Conservation (phyloP, 495 filamentous ascomycete genomes). For the Cairneyella variabilis region DNA sequence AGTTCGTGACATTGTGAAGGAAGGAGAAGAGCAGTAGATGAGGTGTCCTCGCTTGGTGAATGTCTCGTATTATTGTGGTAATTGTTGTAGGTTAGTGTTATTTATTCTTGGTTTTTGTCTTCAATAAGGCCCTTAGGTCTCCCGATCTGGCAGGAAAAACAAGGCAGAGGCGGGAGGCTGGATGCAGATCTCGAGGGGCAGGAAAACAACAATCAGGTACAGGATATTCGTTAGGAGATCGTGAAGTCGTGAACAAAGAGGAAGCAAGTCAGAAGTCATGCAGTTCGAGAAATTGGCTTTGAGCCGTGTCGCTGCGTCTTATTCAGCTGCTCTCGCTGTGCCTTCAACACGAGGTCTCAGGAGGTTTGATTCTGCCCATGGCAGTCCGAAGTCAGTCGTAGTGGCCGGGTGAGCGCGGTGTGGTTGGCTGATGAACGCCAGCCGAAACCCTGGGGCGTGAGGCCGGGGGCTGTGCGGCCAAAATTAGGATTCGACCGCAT, state of each 20-base stretch:
- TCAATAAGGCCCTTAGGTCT: no score
- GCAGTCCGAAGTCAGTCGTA: no score
- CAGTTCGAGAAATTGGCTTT: no score
- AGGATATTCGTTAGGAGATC: no score
- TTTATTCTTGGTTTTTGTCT: not conserved
- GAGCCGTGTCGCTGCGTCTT: no score
- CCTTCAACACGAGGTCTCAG: not conserved
- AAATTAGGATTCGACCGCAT: not conserved
- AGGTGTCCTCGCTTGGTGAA: not conserved
- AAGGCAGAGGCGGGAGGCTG: not conserved
- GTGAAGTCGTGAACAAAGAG: no score
- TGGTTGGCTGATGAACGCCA: constrained; percentile 4
- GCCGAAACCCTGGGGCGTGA: not conserved
- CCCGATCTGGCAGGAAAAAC: not conserved
- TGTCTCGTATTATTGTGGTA: constrained; percentile 2
- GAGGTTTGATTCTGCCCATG: not conserved
- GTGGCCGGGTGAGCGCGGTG: no score
- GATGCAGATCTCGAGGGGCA: not conserved
- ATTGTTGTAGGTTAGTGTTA: no score
- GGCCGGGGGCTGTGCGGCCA: not conserved
- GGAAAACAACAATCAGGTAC: no score
- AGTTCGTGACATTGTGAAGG: constrained; percentile 3
- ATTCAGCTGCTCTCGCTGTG: no score
- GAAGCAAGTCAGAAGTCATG: no score
- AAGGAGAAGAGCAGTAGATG: constrained; percentile 2